A percentile compares a stretch with the other conserved stretches of the same genome.
These are phyloP conservation scores for Vigna mungo DNA, from an alignment of 306 rosid genomes.

Conservation along the genomic window DNA sequence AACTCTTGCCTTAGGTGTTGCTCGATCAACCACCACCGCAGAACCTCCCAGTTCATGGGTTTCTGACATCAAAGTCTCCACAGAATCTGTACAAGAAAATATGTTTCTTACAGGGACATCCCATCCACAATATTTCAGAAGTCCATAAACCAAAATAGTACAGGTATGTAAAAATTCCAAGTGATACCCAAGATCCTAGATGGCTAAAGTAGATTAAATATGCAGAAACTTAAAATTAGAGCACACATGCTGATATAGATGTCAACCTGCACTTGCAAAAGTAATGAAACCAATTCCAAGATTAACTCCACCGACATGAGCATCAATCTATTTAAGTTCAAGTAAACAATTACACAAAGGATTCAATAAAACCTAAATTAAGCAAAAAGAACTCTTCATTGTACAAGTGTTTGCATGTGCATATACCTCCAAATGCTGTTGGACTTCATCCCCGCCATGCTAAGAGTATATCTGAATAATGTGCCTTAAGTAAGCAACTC, in stretches of 20 bases:
- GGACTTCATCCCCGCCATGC: conserved; percentile 72
- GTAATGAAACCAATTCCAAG: conserved; percentile 98
- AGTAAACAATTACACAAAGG: conserved; percentile 30
- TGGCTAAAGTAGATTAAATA: not conserved
- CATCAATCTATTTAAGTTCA: conserved; percentile 76
- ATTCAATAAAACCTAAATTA: conserved; percentile 28
- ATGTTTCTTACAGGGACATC: conserved; percentile 34
- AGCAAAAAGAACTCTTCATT: conserved; percentile 26
- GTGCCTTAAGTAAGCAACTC: conserved; percentile 53
- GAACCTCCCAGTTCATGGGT: conserved; percentile 94
- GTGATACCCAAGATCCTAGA: not conserved
- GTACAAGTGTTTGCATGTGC: not conserved
- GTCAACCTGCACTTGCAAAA: conserved; percentile 88
- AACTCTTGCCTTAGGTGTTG: conserved; percentile 90
- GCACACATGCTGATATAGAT: conserved; percentile 16
- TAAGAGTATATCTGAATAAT: conserved; percentile 94
- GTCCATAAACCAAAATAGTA: not conserved
- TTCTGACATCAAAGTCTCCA: conserved; percentile 89
- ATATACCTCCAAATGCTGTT: conserved; percentile 85
- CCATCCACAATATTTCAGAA: not conserved
- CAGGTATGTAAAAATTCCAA: conserved; percentile 7
- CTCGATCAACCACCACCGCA: conserved; percentile 92
- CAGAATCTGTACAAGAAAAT: conserved; percentile 74
- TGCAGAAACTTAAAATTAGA: conserved; percentile 19
- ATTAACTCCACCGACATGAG: conserved; percentile 97